Conservation (phyloP, 2,329 filamentous ascomycete genomes). For the Drechslerella coelobrocha region DNA sequence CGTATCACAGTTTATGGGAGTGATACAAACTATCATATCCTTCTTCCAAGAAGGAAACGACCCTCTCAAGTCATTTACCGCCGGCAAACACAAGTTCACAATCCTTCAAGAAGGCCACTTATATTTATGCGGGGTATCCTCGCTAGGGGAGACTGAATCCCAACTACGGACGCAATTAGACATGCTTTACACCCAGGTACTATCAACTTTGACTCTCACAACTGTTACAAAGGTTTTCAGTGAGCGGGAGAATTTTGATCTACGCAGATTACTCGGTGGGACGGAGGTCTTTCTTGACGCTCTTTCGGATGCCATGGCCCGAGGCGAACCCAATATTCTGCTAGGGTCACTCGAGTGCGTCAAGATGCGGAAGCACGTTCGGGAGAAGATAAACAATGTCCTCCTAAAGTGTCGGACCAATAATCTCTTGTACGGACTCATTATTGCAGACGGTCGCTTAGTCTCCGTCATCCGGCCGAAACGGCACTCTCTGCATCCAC, state of each 20-base stretch:
- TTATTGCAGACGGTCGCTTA: conserved; percentile 88
- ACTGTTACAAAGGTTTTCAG: conserved; percentile 85
- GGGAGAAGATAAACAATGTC: conserved; percentile 82
- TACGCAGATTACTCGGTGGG: conserved; percentile 86
- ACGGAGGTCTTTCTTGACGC: conserved; percentile 91
- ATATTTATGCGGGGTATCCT: conserved; percentile 91
- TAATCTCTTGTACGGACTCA: conserved; percentile 85
- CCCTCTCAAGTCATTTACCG: conserved; percentile 80
- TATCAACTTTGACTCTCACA: conserved; percentile 91
- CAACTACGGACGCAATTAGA: conserved; percentile 89
- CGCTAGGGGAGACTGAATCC: conserved; percentile 85
- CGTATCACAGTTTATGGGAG: conserved; percentile 91
- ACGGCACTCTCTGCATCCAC: conserved; percentile 92
- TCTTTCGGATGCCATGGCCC: conserved; percentile 90
- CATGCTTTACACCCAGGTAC: conserved; percentile 95
- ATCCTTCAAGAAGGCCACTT: conserved; percentile 83
- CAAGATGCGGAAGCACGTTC: conserved; percentile 86
- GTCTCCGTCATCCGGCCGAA: conserved; percentile 95
- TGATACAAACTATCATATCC: conserved; percentile 96
- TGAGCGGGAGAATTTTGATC: conserved; percentile 88
- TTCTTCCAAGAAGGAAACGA: conserved; percentile 83
- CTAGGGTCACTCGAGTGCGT: conserved; percentile 91
- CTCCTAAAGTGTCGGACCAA: conserved; percentile 79
- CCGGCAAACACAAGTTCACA: conserved; percentile 85
- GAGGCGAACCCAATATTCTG: conserved; percentile 85